These are phyloP conservation scores for Capronia coronata DNA, from an alignment of 2,329 filamentous ascomycete species.

Conservation along the genomic window DNA sequence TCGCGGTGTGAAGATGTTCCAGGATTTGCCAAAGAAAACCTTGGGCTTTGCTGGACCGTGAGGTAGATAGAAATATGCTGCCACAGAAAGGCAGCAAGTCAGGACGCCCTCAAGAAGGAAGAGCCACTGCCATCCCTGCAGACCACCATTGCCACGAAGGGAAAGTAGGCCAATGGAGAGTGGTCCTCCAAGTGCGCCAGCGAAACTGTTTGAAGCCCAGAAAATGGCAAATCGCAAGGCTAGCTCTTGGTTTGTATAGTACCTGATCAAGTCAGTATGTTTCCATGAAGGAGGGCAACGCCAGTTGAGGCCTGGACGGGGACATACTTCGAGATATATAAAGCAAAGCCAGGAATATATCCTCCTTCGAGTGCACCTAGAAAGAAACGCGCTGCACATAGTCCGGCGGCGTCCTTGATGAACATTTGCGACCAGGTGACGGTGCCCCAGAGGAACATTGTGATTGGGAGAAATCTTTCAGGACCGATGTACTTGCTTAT, in stretches of 20 bases:
- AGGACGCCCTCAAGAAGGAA: conserved; percentile 34
- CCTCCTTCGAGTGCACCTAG: conserved; percentile 49
- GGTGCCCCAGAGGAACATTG: conserved; percentile 53
- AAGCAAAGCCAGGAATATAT: conserved; percentile 33
- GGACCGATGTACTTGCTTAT: conserved; percentile 52
- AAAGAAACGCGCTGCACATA: conserved; percentile 41
- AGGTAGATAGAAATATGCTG: conserved; percentile 27
- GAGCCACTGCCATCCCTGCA: conserved; percentile 28
- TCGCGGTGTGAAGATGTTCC: conserved; percentile 35
- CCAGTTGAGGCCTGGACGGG: too few relatives aligned
- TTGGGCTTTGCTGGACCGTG: conserved; percentile 28
- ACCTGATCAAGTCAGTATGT: too few relatives aligned
- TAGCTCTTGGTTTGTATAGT: conserved; percentile 35
- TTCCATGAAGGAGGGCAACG: too few relatives aligned
- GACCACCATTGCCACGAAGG: conserved; percentile 30
- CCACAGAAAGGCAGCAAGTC: conserved; percentile 12
- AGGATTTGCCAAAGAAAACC: conserved; percentile 21
- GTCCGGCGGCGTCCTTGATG: conserved; percentile 40
- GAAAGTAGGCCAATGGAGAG: conserved; percentile 40
- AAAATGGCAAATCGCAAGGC: conserved; percentile 36
- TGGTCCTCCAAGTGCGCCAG: conserved; percentile 43
- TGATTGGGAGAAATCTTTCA: conserved; percentile 55
- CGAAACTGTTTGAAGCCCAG: conserved; percentile 39
- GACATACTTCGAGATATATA: conserved; percentile 37
- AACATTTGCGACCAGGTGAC: conserved; percentile 49